Conservation (phyloP, 2,329 filamentous ascomycete genomes). For the Alternaria ventricosa region DNA sequence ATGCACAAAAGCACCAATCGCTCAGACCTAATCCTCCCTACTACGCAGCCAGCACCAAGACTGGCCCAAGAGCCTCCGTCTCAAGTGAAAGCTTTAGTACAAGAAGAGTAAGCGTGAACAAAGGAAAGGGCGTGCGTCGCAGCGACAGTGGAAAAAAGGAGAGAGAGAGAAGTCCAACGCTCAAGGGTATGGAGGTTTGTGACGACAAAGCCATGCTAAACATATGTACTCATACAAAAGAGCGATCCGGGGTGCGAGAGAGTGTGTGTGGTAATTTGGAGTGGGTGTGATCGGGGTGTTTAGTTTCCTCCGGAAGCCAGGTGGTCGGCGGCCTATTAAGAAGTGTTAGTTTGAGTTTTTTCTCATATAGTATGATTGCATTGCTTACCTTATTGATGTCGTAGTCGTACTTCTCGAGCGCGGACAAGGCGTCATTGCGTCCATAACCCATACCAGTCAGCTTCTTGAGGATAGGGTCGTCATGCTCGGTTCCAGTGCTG, state of each 20-base stretch:
- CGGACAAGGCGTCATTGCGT: conserved; percentile 73
- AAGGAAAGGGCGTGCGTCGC: conserved; percentile 3
- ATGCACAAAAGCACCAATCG: conserved; percentile 3
- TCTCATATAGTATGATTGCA: background rate
- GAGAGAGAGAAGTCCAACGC: conserved; percentile 20
- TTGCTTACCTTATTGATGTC: conserved; percentile 83
- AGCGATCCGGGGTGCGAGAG: conserved; percentile 3
- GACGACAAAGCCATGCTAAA: conserved; percentile 33
- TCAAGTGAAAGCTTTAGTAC: conserved; percentile 8
- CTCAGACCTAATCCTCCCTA: conserved; percentile 17
- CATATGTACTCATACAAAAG: conserved; percentile 43
- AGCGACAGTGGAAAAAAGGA: background rate
- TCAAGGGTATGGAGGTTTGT: conserved; percentile 25
- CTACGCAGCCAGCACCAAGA: conserved; percentile 1
- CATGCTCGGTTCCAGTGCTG: conserved; percentile 77
- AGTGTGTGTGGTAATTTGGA: background rate
- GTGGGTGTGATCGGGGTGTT: background rate
- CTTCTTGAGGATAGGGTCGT: conserved; percentile 90
- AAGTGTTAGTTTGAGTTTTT: conserved; percentile 23
- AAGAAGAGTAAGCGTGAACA: conserved; percentile 8
- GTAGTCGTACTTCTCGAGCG: conserved; percentile 94
- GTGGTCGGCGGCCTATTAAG: conserved; percentile 43
- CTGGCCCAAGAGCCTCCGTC: background rate
- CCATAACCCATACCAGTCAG: conserved; percentile 89
- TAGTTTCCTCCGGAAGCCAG: conserved; percentile 35